Base-by-base conservation (phyloP, 1,284 basidiomycete genomes). In the Pseudozyma sp. region DNA sequence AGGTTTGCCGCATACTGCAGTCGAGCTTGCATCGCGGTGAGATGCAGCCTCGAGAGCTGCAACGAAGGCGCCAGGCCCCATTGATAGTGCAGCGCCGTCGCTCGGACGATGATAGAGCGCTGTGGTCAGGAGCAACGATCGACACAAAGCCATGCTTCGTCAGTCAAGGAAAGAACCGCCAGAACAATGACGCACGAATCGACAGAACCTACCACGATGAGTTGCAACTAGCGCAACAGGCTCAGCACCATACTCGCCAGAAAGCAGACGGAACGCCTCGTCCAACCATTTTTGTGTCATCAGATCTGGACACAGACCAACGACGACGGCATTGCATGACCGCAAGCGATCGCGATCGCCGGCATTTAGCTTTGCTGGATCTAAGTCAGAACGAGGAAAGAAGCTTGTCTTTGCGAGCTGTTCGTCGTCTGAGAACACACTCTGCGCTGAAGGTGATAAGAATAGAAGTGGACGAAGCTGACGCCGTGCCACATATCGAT, bases 241-340 rank as follows among this genome's bases (percentile, higher is more conserved):
- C 25, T 58, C 39, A 12, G 35, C 49, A 25, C 43, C 54, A 39
- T 75, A 67, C 25, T 75, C 72, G 42, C 69, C 64, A 2, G 60
- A 53, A 11, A 71, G 54, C 39, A 75, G 45, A 3, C 68, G 52
- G 19, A 71, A 70, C 1, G 68, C 62, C 35, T 75, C 72, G 21
- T 75, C 59, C 5, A 75, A 59, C 72, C 72, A 75, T 31, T 47
- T 56, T 18, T 70, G 57, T 12, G 67, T 71, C 72, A 75, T 75
- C 31, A 75, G 59, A 34, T 71, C 60, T 7, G 72, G 68, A 42
- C 64, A 67, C n/a, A 75, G 54, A 3, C 72, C 72, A 14, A 75
- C 54, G 36, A 75, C 59, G 9, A 75, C 72, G 2, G 72, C 64
- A 35, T 66, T 56, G 51, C 65, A 67, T 3, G 59, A 52, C 18